phyloP scores from a whole-genome alignment of 192 early-diverging fungal genomes.

The Coemansia sp. region DNA sequence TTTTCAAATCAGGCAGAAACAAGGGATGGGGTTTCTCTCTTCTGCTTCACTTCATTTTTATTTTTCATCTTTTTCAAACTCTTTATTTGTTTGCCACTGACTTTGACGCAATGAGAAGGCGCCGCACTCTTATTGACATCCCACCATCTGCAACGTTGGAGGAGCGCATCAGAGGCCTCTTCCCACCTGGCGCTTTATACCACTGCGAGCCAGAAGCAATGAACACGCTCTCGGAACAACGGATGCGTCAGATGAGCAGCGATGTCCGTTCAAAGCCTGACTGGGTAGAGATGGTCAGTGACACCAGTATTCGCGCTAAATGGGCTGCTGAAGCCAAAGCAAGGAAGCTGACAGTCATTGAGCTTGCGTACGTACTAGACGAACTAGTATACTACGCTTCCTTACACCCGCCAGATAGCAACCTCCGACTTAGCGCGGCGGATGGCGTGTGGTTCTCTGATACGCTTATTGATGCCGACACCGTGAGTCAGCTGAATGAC shows the following conservation, averaged over 20 bases:
- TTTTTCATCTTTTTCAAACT: too few species aligned
- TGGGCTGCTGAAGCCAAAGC: conserved; percentile 18
- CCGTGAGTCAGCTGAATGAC: conserved; percentile 2
- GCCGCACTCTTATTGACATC: too few species aligned
- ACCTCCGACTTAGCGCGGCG: conserved; percentile 19
- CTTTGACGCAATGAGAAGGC: too few species aligned
- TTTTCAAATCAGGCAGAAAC: too few species aligned
- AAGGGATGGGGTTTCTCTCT: too few species aligned
- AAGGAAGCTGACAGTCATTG: conserved; percentile 29
- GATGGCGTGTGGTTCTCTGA: conserved; percentile 46
- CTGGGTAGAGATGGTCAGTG: conserved; percentile 38
- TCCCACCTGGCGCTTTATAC: conserved; percentile 13
- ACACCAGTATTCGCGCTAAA: conserved; percentile 18
- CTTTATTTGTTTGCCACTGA: too few species aligned
- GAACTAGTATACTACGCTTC: conserved; percentile 42
- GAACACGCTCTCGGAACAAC: conserved; percentile 23
- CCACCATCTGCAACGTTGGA: too few species aligned
- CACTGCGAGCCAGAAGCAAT: background rate
- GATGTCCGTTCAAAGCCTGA: conserved; percentile 49
- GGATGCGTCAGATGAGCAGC: conserved; percentile 27
- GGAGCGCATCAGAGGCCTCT: background rate
- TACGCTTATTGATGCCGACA: conserved; percentile 16
- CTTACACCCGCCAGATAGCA: conserved; percentile 18
- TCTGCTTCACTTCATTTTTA: too few species aligned
- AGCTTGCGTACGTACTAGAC: conserved; percentile 42